Evolutionary conservation across 2,329 filamentous ascomycete genomes (phyloP), one percentile per base, ranked within the genome.

Genomic region (Ophiosphaerella narmari): DNA sequence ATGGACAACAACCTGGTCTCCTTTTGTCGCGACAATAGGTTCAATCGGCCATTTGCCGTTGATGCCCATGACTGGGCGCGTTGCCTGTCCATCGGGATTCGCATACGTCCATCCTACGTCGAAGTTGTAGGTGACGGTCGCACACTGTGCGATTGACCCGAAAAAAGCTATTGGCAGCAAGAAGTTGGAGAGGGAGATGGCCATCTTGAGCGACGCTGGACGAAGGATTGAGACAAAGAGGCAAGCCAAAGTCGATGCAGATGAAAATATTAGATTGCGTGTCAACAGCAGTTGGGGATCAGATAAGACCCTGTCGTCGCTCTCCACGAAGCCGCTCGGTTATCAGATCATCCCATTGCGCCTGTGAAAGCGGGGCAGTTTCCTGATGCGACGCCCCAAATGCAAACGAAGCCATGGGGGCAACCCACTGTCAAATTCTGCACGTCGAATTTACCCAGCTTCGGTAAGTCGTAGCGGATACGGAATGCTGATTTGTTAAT

Each of bases 1-100:
- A 29, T 89, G 83, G 37, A 91, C 83, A 3, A 90, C 70, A 7
- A 94, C 71, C 1, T 81, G 84, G 60, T 94, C 90, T 16, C 87
- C 88, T 56, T 89, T 85, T 57, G 89, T 90, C 54, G 85, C 84
- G 56, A 89, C 83, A 39, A 94, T 83, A 38, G 88, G 71, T 5
- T 89, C 89, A 0, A 89, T 81, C 0, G 90, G 90, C 71, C 89
- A 91, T 65, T 87, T 78, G 32, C 85, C 85, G 65, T 93, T 91
- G 73, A 91, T 88, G 33, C 86, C 82, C 44, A 91, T 82, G n/a
- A 76, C 74, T 3, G 77, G 74, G n/a, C 82, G 75, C 23, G 74
- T 75, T 18, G 65, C 56, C 50, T 77, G 64, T n/a, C 78, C 80
- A 68, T 84, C 82, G 8, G 82, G 82, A 55, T 82, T 82, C 13